Evolutionary conservation across 768 basidiomycete genomes (phyloP), one percentile per base, ranked within the genome.

Genomic region (Suillus tomentosus): DNA sequence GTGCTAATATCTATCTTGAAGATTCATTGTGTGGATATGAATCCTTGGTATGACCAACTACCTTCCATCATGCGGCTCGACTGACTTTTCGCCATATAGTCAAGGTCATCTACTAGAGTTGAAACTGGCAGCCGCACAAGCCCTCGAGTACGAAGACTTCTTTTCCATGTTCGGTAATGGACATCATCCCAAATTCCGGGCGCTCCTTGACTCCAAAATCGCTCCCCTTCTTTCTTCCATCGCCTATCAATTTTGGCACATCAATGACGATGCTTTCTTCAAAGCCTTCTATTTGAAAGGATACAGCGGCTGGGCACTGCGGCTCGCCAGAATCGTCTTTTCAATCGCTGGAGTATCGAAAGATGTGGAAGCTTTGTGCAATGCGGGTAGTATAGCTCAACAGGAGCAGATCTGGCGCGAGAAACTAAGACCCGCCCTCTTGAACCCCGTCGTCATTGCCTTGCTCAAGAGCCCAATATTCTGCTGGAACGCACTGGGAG

Each of bases 91-190:
- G 24, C 24, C 50, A 17, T 59, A 37, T 22, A 84, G 87, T 69
- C 90, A 91, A 81, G 87, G 88, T 3, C 91, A 92, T 72, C 81
- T 93, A 11, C 79, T 92, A 36, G 91, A 93, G 75, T 81, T 93
- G 40, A 93, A 92, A 75, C 83, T 92, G 2, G 91, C 91, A 3
- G 83, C 86, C 0, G 79, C 89, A 62, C 79, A 84, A 64, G 75
- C 72, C 39, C 79, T 92, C 8, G 74, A 78, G 0, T 87, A 87
- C 71, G 78, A 82, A 1, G 87, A 90, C 63, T 88, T 88, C 71
- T 93, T 82, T 64, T 74, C 81, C 24, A 71, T 92, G 66, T 93
- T 92, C 67, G 91, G 91, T 17, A 73, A 84, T 42, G 91, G 91
- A 11, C 76, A 76, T 43, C 87, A 89, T 70, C 70, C 81, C 7